Conservation (phyloP, 2,329 filamentous ascomycete genomes). For the Pseudogymnoascus sp. region DNA sequence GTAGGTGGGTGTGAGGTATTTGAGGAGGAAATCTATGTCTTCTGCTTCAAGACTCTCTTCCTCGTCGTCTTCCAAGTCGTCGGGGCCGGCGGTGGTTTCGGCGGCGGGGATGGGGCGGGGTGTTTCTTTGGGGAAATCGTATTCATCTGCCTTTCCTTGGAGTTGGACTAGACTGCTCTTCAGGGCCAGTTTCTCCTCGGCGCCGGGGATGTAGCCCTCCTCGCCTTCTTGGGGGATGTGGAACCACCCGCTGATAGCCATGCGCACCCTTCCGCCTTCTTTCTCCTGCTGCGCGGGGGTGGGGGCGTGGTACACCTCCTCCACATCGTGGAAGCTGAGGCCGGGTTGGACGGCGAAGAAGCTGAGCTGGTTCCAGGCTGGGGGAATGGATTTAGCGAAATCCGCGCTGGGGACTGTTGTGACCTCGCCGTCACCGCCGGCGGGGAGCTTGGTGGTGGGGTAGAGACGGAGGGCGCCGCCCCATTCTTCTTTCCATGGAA, state of each 20-base stretch:
- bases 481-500: conserved; percentile 83
- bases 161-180: conserved; percentile 89
- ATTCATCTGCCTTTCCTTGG: conserved; percentile 82
- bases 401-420: conserved; percentile 76
- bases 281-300: conserved; percentile 50
- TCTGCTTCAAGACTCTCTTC: conserved; percentile 54
- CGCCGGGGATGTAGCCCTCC: conserved; percentile 78
- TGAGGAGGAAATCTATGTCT: conserved; percentile 82
- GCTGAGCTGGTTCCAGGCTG: conserved; percentile 92
- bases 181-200: conserved; percentile 80
- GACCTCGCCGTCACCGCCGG: conserved; percentile 60
- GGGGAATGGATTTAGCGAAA: conserved; percentile 73
- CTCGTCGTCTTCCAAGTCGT: conserved; percentile 20
- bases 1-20: conserved; percentile 84
- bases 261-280: conserved; percentile 71
- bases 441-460: conserved; percentile 56
- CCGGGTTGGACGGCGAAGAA: conserved; percentile 98
- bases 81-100: conserved; percentile 12
- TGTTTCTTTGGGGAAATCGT: conserved; percentile 67
- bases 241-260: conserved; percentile 99
- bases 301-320: conserved; percentile 80
- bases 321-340: conserved; percentile 98
- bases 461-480: conserved; percentile 86
- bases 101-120: conserved; percentile 33
- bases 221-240: conserved; percentile 95